Evolutionary conservation across 371 early-diverging fungal species (phyloP), one percentile per base, ranked within the genome.

Genomic region (Syncephalastrum monosporum): DNA sequence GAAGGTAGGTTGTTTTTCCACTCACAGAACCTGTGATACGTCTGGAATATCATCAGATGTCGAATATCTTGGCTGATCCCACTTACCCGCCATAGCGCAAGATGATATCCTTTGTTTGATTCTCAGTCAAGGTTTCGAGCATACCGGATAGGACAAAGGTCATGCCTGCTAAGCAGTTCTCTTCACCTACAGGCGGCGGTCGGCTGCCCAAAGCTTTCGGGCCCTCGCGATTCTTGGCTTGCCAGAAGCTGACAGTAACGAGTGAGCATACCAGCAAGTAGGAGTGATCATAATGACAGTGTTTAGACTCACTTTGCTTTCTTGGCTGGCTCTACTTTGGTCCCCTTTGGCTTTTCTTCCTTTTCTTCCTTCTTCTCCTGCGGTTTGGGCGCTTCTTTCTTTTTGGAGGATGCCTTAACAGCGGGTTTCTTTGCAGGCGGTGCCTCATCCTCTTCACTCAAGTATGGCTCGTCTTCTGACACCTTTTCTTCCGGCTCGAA

Each of bases 121-220:
- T 92, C 19, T 95, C 53, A 1, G 88, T 79, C 17, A 96, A 66
- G 1, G 89, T 85, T 6, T 81, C 77, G 19, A 94, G 77, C 53
- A 96, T 91, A 38, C 99, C 99, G 3, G 95, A 92, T 33, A 96
- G 82, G 0, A 99, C 99, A 85, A 99, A 98, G 0, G 95, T 88
- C 53, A 84, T 60, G 6, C 90, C 92, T 17, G 64, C 68, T 6
- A 97, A 75, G 47, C 97, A 96, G 60, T 89, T 88, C 5, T 78
- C 80, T 16, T 76, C 83, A 7, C 96, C 96, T 15, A 79, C 81
- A 5, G 96, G 95, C 7, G 90, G 70, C 47, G 87, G 83, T 53
- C 90, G 88, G 15, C 88, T 82, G 16, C 93, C 93, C 1, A 89
- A 80, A 2, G 88, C 84, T 17, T 72, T 65, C 0, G 91, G 91